Conservation (phyloP, 176 grass and related monocot genomes). For the Neostapfia colusana region DNA sequence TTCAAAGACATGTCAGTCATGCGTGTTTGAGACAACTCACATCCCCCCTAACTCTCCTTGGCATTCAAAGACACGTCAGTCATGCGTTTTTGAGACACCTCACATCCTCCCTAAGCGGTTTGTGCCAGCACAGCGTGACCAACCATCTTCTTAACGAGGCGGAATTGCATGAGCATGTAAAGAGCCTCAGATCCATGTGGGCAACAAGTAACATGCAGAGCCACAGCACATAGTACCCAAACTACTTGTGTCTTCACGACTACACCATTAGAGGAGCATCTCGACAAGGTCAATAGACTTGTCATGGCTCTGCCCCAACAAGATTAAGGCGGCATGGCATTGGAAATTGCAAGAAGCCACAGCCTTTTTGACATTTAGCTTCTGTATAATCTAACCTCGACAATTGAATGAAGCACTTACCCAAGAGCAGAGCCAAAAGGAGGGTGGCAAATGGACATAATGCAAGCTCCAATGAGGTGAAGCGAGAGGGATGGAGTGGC, state of each 20-base stretch:
- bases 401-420: background rate
- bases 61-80: too few relatives aligned
- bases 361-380: background rate
- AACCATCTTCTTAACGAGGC: background rate
- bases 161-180: background rate
- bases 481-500: background rate
- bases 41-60: background rate
- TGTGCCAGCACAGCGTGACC: background rate
- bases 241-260: background rate
- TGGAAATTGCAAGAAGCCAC: background rate
- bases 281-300: background rate
- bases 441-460: background rate
- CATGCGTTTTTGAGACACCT: too few relatives aligned
- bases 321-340: too few relatives aligned
- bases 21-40: background rate
- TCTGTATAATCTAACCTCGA: background rate
- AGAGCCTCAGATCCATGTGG: background rate
- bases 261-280: background rate
- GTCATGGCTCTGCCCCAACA: background rate
- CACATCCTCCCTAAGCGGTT: background rate
- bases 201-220: background rate
- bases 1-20: background rate
- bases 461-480: background rate
- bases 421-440: background rate
- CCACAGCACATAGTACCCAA: background rate